Percentiles rank a stretch among this genome's conserved stretches.
Evolutionary conservation across 768 basidiomycete genomes (phyloP).

Genomic region (Xerocomellus amylosporus): DNA sequence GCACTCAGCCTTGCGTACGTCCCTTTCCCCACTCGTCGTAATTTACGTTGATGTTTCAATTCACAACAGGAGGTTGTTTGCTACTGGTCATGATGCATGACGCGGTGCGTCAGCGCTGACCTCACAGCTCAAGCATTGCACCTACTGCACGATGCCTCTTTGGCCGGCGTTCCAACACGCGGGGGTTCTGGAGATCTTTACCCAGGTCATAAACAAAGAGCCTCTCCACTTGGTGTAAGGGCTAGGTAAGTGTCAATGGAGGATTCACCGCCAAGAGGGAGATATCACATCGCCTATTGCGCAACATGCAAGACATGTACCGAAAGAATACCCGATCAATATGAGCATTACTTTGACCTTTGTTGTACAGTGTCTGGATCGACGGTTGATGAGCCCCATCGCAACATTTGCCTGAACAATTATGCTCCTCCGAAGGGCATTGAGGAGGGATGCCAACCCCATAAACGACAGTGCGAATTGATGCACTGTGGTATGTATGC

Average conservation of each 20-base stretch:
- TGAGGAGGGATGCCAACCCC: slow-evolving; percentile 64
- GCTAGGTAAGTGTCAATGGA: too few species aligned
- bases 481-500: too few species aligned
- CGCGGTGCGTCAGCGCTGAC: slow-evolving; percentile 43
- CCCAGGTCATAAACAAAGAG: slow-evolving; percentile 49
- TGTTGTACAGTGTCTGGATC: slow-evolving; percentile 75
- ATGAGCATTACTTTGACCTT: slow-evolving; percentile 58
- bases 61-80: slow-evolving; percentile 48
- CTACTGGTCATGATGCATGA: slow-evolving; percentile 65
- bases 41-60: neutral
- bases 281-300: slow-evolving; percentile 27
- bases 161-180: slow-evolving; percentile 40
- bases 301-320: slow-evolving; percentile 60
- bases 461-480: slow-evolving; percentile 58
- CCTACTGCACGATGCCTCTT: neutral
- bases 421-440: slow-evolving; percentile 48
- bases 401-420: slow-evolving; percentile 71
- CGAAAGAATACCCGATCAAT: slow-evolving; percentile 57
- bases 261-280: neutral
- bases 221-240: slow-evolving; percentile 15
- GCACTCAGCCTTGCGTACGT: slow-evolving; percentile 68
- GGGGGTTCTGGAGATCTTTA: slow-evolving; percentile 31
- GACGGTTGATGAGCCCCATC: slow-evolving; percentile 80
- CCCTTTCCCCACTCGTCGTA: neutral
- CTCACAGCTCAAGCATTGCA: neutral